Evolutionary conservation across 352 stramenopile species (phyloP).

Genomic region (Globisporangium irregulare): DNA sequence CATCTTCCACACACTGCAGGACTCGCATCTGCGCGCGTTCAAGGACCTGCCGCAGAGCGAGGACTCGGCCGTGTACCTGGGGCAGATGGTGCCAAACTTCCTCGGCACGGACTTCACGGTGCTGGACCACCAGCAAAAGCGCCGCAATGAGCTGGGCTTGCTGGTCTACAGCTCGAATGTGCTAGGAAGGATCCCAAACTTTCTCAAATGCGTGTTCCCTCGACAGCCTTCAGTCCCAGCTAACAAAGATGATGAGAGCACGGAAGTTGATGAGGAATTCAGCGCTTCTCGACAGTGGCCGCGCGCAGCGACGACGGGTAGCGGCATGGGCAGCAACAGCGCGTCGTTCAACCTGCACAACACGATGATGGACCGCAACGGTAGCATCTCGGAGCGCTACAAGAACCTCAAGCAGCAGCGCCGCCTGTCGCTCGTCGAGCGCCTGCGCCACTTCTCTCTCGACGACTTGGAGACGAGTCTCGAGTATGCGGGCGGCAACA

Average conservation of each 20-base stretch:
- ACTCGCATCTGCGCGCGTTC: conserved; percentile 68
- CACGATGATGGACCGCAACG: conserved; percentile 44
- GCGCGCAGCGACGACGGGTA: conserved; percentile 19
- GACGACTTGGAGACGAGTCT: conserved; percentile 51
- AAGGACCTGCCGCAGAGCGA: conserved; percentile 72
- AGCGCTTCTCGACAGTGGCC: neutral
- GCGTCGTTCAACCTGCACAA: conserved; percentile 46
- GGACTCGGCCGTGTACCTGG: conserved; percentile 79
- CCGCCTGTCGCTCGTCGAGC: conserved; percentile 47
- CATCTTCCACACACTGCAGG: conserved; percentile 81
- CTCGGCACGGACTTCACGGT: conserved; percentile 84
- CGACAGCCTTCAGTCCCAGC: conserved; percentile 18
- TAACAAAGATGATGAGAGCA: conserved; percentile 14
- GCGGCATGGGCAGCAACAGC: conserved; percentile 40
- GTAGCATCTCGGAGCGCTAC: conserved; percentile 60
- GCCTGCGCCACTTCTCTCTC: conserved; percentile 50
- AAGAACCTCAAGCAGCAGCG: conserved; percentile 51
- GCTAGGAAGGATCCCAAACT: conserved; percentile 73
- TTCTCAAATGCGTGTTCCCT: conserved; percentile 60
- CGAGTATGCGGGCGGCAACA: conserved; percentile 27
- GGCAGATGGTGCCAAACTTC: conserved; percentile 76
- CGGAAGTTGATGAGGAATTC: conserved; percentile 6
- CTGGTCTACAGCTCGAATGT: conserved; percentile 82
- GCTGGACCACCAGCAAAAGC: conserved; percentile 72
- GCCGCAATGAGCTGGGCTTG: conserved; percentile 64